A percentile compares a stretch with the other conserved stretches of the same genome.
Evolutionary conservation across 306 rosid genomes (phyloP).

Genomic region (Prunus mira): DNA sequence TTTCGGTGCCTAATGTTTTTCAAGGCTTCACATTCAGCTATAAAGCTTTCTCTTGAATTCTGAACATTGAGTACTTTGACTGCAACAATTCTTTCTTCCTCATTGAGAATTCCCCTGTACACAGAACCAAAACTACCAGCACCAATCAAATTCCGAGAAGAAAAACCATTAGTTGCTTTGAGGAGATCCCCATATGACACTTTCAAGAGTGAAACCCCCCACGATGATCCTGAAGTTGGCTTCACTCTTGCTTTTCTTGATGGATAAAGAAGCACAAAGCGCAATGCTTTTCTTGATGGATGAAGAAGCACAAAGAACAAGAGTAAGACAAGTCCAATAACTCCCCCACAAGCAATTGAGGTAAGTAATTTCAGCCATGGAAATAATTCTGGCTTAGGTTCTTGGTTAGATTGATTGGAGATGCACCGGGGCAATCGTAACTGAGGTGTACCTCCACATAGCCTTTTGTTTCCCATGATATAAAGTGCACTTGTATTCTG

Average conservation of each 20-base stretch:
- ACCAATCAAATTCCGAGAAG: slow-evolving; percentile 28
- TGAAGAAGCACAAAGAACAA: neutral
- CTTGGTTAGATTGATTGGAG: neutral
- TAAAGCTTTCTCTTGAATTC: slow-evolving; percentile 5
- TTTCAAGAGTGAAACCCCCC: slow-evolving; percentile 6
- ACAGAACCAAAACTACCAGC: slow-evolving; percentile 4
- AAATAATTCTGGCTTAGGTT: too few species aligned
- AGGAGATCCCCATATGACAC: slow-evolving; percentile 32
- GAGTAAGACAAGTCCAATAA: neutral
- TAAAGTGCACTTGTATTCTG: slow-evolving; percentile 13
- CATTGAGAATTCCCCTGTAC: slow-evolving; percentile 10
- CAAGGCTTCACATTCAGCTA: slow-evolving; percentile 29
- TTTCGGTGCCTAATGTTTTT: slow-evolving; percentile 22
- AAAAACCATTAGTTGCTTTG: slow-evolving; percentile 30
- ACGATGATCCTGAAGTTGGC: neutral
- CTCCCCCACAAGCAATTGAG: slow-evolving; percentile 6
- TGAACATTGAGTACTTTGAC: slow-evolving; percentile 28
- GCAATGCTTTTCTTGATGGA: neutral
- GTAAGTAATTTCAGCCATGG: neutral
- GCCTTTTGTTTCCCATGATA: slow-evolving; percentile 10
- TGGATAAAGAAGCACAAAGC: neutral
- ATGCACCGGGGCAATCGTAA: slow-evolving; percentile 13
- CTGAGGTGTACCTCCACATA: slow-evolving; percentile 22
- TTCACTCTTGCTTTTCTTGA: neutral
- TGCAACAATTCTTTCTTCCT: slow-evolving; percentile 13